A percentile compares a stretch with the other conserved stretches of the same genome.
Evolutionary conservation across 768 basidiomycete genomes (phyloP).

Genomic region (Macrolepiota fuliginosa): DNA sequence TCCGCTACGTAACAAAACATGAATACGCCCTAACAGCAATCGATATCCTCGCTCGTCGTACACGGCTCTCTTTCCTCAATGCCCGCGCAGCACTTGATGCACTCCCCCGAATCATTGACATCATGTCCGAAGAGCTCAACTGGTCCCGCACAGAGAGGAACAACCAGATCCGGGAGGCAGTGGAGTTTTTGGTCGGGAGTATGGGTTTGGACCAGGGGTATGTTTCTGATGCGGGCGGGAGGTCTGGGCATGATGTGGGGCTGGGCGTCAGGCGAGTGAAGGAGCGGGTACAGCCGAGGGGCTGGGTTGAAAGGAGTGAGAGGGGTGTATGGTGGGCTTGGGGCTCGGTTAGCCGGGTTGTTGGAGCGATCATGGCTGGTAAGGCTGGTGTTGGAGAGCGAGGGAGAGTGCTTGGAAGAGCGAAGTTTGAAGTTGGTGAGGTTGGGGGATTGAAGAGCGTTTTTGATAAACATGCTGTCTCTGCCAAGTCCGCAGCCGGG

Average conservation of each 20-base stretch:
- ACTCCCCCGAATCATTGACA: constrained; percentile 84
- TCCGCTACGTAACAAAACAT: constrained; percentile 81
- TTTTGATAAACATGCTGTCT: constrained; percentile 32
- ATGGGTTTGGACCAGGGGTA: constrained; percentile 79
- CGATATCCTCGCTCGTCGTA: constrained; percentile 91
- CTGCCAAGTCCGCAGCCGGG: constrained; percentile 24
- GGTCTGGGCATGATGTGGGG: background rate
- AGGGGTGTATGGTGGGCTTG: constrained; percentile 12
- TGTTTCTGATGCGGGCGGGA: constrained; percentile 23
- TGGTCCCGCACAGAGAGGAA: constrained; percentile 66
- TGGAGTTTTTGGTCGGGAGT: constrained; percentile 70
- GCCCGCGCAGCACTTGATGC: constrained; percentile 80
- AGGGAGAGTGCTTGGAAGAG: constrained; percentile 31
- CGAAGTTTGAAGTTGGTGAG: constrained; percentile 46
- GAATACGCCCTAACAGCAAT: constrained; percentile 93
- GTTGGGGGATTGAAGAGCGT: constrained; percentile 35
- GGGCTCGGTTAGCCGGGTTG: constrained; percentile 15
- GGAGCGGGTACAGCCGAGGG: constrained; percentile 21
- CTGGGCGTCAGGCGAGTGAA: constrained; percentile 17
- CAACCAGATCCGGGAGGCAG: constrained; percentile 55
- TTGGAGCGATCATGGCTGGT: constrained; percentile 17
- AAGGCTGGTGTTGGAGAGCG: constrained; percentile 10
- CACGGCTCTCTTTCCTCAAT: constrained; percentile 91
- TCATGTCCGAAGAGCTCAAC: constrained; percentile 83
- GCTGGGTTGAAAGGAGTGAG: constrained; percentile 15